Evolutionary conservation across 345 rosid genomes (phyloP), one percentile per base, ranked within the genome.

Genomic region (Litchi chinensis): DNA sequence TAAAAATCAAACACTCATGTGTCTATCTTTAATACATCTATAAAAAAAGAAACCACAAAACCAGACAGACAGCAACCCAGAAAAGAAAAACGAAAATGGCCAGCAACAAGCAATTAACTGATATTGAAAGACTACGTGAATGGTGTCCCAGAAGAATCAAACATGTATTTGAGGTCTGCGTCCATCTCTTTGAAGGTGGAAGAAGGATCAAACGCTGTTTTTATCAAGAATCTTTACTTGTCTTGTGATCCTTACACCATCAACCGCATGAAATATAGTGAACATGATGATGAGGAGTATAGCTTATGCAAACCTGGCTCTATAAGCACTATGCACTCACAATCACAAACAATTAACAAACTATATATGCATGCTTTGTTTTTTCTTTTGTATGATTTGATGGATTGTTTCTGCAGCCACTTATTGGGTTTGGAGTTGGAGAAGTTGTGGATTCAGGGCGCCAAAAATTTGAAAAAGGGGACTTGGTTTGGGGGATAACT

Each of bases 231-330:
- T 84, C 83, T 89, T 26, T 91, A 81, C 79, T 74, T 89, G 26
- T 91, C 92, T 19, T 84, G 90, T 59, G 90, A 88, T 79, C 92
- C 92, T 9, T 86, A 87, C 85, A 86, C 89, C 91, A 80, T 88
- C 8, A 69, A 73, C 54, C 83, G 83, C 64, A 87, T 87, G 89
- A 88, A 82, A 39, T 81, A 77, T 0, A 81, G 73, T 66, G 79
- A 72, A 46, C 72, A 83, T 68, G 83, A 68, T 12, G 41, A 76
- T 54, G 70, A 76, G 16, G 37, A 32, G 37, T 32, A 32, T 32
- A 32, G 37, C 37, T 84, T 89, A 72, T 84, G 86, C 80, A 63
- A 63, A 24, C 87, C 87, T 39, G 87, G 86, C 72, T 87, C 82
- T 73, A 87, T 88, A 18, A 65, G 65, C 12, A n/a, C n/a, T n/a